These are phyloP conservation scores for Thielaviopsis musarum DNA, from an alignment of 2,329 filamentous ascomycete genomes.

Conservation along the genomic window DNA sequence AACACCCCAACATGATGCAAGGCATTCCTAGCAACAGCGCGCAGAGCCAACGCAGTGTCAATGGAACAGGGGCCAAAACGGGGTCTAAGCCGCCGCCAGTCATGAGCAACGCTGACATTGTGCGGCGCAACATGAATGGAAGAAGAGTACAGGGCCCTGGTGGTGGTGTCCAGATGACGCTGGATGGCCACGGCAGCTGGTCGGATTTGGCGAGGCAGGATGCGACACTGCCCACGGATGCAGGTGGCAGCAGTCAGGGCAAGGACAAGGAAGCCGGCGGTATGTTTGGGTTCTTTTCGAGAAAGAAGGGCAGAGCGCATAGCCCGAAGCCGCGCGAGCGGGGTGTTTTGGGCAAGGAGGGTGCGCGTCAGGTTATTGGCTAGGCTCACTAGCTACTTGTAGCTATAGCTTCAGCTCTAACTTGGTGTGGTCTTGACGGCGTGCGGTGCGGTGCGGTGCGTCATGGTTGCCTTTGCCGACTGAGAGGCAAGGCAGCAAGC, in stretches of 20 bases:
- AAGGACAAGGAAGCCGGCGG: conserved; percentile 49
- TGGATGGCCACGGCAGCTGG: conserved; percentile 83
- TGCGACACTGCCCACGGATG: conserved; percentile 53
- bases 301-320: conserved; percentile 78
- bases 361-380: conserved; percentile 66
- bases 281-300: conserved; percentile 76
- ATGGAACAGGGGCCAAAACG: background rate
- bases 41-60: conserved; percentile 12
- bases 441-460: too few relatives aligned
- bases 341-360: conserved; percentile 87
- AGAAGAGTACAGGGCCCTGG: conserved; percentile 59
- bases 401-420: background rate
- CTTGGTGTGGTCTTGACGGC: too few relatives aligned
- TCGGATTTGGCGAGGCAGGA: conserved; percentile 77
- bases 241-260: conserved; percentile 33
- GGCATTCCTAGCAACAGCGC: conserved; percentile 3
- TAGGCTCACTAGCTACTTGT: conserved; percentile 19
- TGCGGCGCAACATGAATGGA: conserved; percentile 10
- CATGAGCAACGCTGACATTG: conserved; percentile 1
- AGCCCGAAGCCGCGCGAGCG: conserved; percentile 90
- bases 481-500: too few relatives aligned
- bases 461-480: too few relatives aligned
- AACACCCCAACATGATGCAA: conserved; percentile 2
- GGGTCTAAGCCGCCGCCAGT: background rate
- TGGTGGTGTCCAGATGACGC: conserved; percentile 77